Percentiles rank a stretch among this genome's conserved stretches.
phyloP scores from a whole-genome alignment of 306 rosid species.

The Vachellia collinsii region DNA sequence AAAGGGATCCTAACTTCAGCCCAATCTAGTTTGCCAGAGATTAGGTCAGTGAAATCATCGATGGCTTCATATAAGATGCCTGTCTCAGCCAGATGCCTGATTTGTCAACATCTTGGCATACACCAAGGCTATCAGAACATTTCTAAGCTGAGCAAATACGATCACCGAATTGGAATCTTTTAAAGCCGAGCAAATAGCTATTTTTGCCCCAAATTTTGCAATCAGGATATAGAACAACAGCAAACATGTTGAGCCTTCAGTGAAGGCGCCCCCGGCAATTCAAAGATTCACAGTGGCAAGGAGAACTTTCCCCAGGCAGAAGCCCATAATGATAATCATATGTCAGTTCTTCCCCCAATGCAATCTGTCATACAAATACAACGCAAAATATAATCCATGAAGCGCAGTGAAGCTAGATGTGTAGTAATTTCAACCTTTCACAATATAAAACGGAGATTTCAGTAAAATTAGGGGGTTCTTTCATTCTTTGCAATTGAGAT shows the following conservation, averaged over 20 bases:
- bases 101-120: slow-evolving; percentile 17
- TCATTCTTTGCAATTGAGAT: not conserved
- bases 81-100: slow-evolving; percentile 22
- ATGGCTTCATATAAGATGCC: slow-evolving; percentile 23
- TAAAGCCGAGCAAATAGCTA: slow-evolving; percentile 14
- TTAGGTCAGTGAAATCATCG: not conserved
- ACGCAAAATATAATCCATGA: slow-evolving; percentile 29
- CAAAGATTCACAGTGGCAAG: slow-evolving; percentile 68
- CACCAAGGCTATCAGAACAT: slow-evolving; percentile 14
- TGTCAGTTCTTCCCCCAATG: slow-evolving; percentile 89
- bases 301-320: slow-evolving; percentile 66
- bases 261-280: slow-evolving; percentile 67
- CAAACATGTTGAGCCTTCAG: slow-evolving; percentile 36
- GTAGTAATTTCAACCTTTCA: not conserved
- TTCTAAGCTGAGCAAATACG: not conserved
- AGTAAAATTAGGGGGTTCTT: not conserved
- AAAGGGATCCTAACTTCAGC: slow-evolving; percentile 1
- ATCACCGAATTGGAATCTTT: slow-evolving; percentile 17
- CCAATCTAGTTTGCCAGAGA: slow-evolving; percentile 16
- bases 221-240: slow-evolving; percentile 29
- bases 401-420: not conserved
- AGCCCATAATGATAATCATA: slow-evolving; percentile 60
- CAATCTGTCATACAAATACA: slow-evolving; percentile 65
- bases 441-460: not conserved
- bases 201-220: slow-evolving; percentile 33